phyloP scores from a whole-genome alignment of 83 land plant genomes.

The Diphasiastrum complanatum region DNA sequence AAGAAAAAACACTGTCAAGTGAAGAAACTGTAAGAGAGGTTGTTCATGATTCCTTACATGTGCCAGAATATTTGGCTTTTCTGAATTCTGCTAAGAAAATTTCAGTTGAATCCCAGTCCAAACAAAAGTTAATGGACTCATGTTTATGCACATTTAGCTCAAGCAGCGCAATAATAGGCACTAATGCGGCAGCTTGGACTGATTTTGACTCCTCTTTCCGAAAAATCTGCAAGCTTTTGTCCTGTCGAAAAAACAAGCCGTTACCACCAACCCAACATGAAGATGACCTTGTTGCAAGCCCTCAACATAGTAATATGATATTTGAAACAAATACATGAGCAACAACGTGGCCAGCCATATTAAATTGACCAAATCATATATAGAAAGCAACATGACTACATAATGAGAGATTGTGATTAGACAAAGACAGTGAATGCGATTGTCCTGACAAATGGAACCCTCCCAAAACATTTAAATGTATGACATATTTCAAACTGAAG shows the following conservation, averaged over 20 bases:
- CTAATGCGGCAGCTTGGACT: constrained; percentile 45
- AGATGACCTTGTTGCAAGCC: too few relatives aligned
- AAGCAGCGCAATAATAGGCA: constrained; percentile 30
- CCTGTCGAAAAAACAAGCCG: constrained; percentile 31
- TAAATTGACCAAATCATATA: too few relatives aligned
- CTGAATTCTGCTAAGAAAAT: constrained; percentile 28
- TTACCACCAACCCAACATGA: too few relatives aligned
- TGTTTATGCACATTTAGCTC: constrained; percentile 22
- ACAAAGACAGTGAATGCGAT: too few relatives aligned
- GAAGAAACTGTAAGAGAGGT: not conserved
- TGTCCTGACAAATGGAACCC: too few relatives aligned
- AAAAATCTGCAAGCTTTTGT: constrained; percentile 26
- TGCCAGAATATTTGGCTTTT: constrained; percentile 32
- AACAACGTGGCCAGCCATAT: too few relatives aligned
- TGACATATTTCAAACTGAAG: too few relatives aligned
- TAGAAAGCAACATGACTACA: too few relatives aligned
- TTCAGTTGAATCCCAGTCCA: constrained; percentile 31
- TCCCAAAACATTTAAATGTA: too few relatives aligned
- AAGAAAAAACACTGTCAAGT: not conserved
- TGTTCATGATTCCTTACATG: constrained; percentile 26
- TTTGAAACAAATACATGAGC: too few relatives aligned
- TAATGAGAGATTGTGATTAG: too few relatives aligned
- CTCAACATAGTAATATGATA: not conserved
- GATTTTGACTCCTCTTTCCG: constrained; percentile 41
- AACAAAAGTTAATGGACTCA: constrained; percentile 3